Evolutionary conservation across 148 eudicot genomes (phyloP).

Genomic region (Simmondsia chinensis): DNA sequence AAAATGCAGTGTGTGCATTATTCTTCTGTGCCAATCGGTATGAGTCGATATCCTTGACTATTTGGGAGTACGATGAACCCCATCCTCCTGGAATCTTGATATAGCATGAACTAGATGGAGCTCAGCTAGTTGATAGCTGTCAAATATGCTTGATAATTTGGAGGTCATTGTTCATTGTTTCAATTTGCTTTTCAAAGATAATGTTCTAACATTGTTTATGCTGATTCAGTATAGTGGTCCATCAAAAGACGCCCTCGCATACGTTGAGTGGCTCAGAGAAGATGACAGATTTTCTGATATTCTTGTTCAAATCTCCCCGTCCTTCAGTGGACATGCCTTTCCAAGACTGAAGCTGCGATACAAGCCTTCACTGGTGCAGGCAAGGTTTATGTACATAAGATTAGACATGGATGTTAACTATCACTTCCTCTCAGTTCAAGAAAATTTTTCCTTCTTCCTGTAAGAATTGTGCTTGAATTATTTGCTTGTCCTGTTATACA

Average conservation of each 20-base stretch:
- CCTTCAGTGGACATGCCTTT: constrained; percentile 70
- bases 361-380: constrained; percentile 94
- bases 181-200: not conserved
- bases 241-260: constrained; percentile 62
- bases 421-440: too few species aligned
- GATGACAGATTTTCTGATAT: constrained; percentile 67
- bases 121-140: not conserved
- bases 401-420: too few species aligned
- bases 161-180: constrained; percentile 2
- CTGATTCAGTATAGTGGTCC: constrained; percentile 90
- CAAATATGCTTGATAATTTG: not conserved
- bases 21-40: too few species aligned
- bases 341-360: constrained; percentile 86
- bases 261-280: constrained; percentile 68
- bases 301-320: constrained; percentile 73
- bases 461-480: not conserved
- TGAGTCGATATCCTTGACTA: too few species aligned
- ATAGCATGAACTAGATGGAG: too few species aligned
- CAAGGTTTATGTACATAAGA: too few species aligned
- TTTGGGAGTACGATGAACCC: too few species aligned
- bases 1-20: too few species aligned
- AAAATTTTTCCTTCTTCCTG: not conserved
- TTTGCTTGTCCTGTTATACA: constrained; percentile 5
- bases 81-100: not conserved
- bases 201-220: constrained; percentile 7